Percentiles rank a stretch among this genome's conserved stretches.
Conservation (phyloP, 2,329 filamentous ascomycete genomes). For the Nectriaceae sp. region DNA sequence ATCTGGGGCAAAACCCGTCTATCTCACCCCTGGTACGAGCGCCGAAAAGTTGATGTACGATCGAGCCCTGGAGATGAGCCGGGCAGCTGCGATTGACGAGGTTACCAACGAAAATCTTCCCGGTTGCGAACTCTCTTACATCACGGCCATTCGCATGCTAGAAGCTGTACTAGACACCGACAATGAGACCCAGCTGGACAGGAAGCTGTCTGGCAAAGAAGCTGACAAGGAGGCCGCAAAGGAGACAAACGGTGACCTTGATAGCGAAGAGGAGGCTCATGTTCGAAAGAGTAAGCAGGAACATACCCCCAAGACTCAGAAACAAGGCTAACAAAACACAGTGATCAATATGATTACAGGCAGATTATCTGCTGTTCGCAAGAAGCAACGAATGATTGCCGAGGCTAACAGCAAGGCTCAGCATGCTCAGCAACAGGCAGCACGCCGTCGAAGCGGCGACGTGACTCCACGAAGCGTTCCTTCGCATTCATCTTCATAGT, state of each 20-base stretch:
- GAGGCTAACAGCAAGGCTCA: conserved; percentile 54
- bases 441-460: conserved; percentile 56
- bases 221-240: conserved; percentile 39
- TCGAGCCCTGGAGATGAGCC: conserved; percentile 94
- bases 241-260: conserved; percentile 47
- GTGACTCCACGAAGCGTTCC: conserved; percentile 56
- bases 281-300: conserved; percentile 68
- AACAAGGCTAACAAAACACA: conserved; percentile 34
- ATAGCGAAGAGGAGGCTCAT: conserved; percentile 71
- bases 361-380: conserved; percentile 57
- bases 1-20: conserved; percentile 75
- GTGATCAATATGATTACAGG: conserved; percentile 64
- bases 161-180: conserved; percentile 92
- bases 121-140: conserved; percentile 90
- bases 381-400: conserved; percentile 63
- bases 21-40: conserved; percentile 84
- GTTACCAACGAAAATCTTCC: conserved; percentile 86
- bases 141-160: conserved; percentile 90
- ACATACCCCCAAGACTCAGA: neutral
- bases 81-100: conserved; percentile 91
- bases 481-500: conserved; percentile 43
- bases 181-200: conserved; percentile 55
- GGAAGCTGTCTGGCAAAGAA: conserved; percentile 39
- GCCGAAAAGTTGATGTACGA: conserved; percentile 99
- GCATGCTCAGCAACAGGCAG: conserved; percentile 42